Evolutionary conservation across 2,329 filamentous ascomycete genomes (phyloP).

Genomic region (Fusarium vanettenii): DNA sequence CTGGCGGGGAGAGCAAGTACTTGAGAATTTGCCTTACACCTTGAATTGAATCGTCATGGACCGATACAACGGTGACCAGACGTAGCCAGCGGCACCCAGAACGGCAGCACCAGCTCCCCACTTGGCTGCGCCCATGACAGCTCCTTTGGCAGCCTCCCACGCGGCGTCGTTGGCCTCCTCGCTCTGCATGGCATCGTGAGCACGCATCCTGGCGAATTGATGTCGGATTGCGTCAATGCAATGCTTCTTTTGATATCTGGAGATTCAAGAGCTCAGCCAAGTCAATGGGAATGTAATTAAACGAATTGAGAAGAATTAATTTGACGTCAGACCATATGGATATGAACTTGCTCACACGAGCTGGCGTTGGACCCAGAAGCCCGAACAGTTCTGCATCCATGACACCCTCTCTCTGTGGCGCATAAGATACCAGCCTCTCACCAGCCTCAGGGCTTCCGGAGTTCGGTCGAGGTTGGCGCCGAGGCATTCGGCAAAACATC

Average conservation of each 20-base stretch:
- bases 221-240: neutral
- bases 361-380: conserved; percentile 9
- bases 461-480: conserved; percentile 2
- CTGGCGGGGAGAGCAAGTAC: neutral
- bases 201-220: conserved; percentile 34
- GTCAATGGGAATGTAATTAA: neutral
- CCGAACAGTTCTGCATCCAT: conserved; percentile 35
- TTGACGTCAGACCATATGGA: conserved; percentile 29
- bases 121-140: conserved; percentile 73
- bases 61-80: conserved; percentile 77
- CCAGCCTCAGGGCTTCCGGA: conserved; percentile 3
- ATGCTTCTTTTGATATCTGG: neutral
- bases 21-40: conserved; percentile 64
- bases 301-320: conserved; percentile 4
- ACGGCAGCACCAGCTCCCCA: conserved; percentile 77
- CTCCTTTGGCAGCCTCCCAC: conserved; percentile 77
- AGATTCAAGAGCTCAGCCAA: neutral
- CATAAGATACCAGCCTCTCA: conserved; percentile 17
- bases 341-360: conserved; percentile 24
- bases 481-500: conserved; percentile 19
- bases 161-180: conserved; percentile 77
- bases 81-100: conserved; percentile 71
- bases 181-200: conserved; percentile 66
- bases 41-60: conserved; percentile 81
- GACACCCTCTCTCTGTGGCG: conserved; percentile 30